These are phyloP conservation scores for Arxiozyma slooffiae DNA, from an alignment of 1,139 yeast genomes.

Conservation along the genomic window DNA sequence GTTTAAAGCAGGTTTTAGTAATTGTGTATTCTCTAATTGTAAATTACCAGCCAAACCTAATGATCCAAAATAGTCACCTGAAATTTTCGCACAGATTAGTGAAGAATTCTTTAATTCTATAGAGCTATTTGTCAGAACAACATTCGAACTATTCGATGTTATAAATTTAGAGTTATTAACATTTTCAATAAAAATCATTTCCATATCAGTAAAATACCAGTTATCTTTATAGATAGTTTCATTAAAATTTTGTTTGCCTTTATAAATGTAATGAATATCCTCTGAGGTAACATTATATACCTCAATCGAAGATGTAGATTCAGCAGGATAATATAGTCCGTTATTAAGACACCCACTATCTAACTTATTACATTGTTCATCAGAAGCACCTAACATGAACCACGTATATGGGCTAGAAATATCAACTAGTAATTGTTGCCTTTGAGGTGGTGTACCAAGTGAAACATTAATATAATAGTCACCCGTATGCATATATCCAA, in stretches of 20 bases:
- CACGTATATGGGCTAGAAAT: constrained; percentile 37
- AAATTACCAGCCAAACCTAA: constrained; percentile 46
- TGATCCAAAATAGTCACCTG: constrained; percentile 38
- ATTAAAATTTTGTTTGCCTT: constrained; percentile 10
- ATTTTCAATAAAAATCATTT: not conserved
- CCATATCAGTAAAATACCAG: constrained; percentile 13
- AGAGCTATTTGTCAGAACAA: constrained; percentile 3
- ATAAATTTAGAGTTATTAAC: not conserved
- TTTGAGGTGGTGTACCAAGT: constrained; percentile 34
- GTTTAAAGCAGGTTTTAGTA: constrained; percentile 20
- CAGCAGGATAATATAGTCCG: constrained; percentile 13
- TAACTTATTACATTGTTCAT: constrained; percentile 19
- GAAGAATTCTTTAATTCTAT: constrained; percentile 17
- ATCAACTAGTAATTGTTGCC: constrained; percentile 33
- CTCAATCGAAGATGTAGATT: constrained; percentile 14
- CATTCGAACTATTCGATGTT: not conserved
- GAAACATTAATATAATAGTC: constrained; percentile 30
- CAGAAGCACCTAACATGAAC: constrained; percentile 29
- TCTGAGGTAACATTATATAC: constrained; percentile 1
- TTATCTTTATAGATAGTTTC: constrained; percentile 21
- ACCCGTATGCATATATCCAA: constrained; percentile 19
- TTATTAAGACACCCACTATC: constrained; percentile 12
- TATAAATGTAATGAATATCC: not conserved
- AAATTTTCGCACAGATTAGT: constrained; percentile 34
- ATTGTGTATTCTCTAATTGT: constrained; percentile 8